These are phyloP conservation scores for Coemansia sp. DNA, from an alignment of 192 early-diverging fungal species.

Conservation along the genomic window DNA sequence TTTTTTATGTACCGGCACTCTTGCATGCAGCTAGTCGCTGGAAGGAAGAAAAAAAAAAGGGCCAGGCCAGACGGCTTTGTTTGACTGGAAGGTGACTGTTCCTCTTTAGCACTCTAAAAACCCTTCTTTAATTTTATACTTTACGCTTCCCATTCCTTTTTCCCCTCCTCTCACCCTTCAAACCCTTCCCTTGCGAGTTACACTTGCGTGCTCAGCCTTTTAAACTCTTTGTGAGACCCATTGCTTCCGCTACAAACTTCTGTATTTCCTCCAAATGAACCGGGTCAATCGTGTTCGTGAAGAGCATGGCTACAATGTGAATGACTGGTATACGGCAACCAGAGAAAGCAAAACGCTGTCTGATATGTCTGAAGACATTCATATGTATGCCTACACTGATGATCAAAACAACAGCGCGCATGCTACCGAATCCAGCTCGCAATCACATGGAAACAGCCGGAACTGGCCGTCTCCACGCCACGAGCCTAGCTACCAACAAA, in stretches of 20 bases:
- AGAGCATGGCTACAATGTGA: slow-evolving; percentile 27
- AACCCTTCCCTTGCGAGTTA: background rate
- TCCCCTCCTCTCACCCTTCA: background rate
- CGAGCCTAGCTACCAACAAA: slow-evolving; percentile 9
- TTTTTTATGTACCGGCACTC: background rate
- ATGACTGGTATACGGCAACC: slow-evolving; percentile 41
- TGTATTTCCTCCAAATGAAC: background rate
- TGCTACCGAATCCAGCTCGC: background rate
- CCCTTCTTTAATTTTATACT: background rate
- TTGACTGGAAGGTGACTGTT: too few relatives aligned
- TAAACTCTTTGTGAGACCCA: too few relatives aligned
- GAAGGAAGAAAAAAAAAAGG: too few relatives aligned
- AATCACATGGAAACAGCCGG: background rate
- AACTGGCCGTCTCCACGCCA: slow-evolving; percentile 6
- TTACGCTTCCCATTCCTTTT: background rate
- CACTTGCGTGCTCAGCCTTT: too few relatives aligned
- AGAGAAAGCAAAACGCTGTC: slow-evolving; percentile 33
- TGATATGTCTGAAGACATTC: slow-evolving; percentile 14
- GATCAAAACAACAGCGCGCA: background rate
- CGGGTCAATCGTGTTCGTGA: slow-evolving; percentile 10
- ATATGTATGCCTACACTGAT: slow-evolving; percentile 9
- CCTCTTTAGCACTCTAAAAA: background rate
- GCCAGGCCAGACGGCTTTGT: too few relatives aligned
- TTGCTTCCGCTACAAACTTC: background rate
- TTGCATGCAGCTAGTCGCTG: too few relatives aligned